Evolutionary conservation across 495 filamentous ascomycete genomes (phyloP), one percentile per base, ranked within the genome.

Genomic region (Penicillium robsamsonii): DNA sequence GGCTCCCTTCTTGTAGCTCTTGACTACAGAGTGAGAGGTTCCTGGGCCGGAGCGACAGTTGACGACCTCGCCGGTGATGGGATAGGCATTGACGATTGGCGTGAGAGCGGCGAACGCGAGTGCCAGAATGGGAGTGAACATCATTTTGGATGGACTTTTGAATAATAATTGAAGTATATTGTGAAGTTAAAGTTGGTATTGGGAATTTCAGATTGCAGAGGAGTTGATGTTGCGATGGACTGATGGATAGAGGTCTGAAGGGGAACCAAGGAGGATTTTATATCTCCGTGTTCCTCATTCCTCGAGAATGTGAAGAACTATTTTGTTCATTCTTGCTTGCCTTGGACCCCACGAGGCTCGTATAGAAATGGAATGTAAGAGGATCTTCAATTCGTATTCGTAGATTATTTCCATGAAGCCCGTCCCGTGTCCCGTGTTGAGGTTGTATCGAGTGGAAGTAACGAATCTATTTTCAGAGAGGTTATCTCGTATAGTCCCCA

Each of bases 41-140:
- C 60, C 60, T 8, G 60, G 60, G 9, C 60, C 60, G 1, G 60
- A 59, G 49, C 56, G 60, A 33, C 60, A 62, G 52, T 62, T 50
- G 27, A 62, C 50, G 7, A 11, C 37, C 27, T 45, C 37, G 4
- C 46, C 46, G 17, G 46, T 56, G 46, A 62, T 53, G 25, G 51
- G 57, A 13, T 60, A 60, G 20, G 46, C 60, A 31, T 29, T 63
- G 48, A 42, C 48, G 11, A 59, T n/a, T 7, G 60, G 56, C 0
- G 53, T 24, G 15, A 58, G 25, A 15, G 50, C 27, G 8, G 50
- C 43, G 9, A 59, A 25, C 6, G 60, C 35, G 9, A 63, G 43
- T 24, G 60, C 53, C 22, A 60, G 10, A 22, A 60, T 30, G 10
- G 53, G 55, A 50, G 40, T 55, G 46, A 52, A 31, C 8, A 52